Conservation (phyloP, 192 early-diverging fungal species). For the Backusella luteola region DNA sequence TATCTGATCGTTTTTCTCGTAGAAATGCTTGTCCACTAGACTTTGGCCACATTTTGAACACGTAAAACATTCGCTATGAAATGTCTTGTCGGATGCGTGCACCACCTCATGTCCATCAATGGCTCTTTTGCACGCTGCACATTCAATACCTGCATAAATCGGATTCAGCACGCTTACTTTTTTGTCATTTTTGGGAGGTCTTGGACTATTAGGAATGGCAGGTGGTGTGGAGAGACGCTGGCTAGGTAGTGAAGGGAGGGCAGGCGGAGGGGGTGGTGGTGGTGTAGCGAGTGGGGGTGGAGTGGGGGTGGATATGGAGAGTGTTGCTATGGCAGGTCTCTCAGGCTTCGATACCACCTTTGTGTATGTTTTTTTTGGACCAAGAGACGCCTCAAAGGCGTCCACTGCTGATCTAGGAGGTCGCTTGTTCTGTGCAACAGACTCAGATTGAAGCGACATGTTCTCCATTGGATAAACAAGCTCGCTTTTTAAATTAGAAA, state of each 20-base stretch:
- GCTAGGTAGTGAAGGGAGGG: not conserved
- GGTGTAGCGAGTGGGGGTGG: not conserved
- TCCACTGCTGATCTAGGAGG: not conserved
- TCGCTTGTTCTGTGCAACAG: not conserved
- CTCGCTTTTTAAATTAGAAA: constrained; percentile 2
- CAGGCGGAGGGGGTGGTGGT: not conserved
- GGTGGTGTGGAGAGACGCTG: not conserved
- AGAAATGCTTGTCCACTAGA: constrained; percentile 51
- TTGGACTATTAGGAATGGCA: constrained; percentile 3
- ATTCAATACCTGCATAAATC: constrained; percentile 25
- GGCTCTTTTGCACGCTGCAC: constrained; percentile 44
- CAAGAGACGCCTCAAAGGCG: constrained; percentile 12
- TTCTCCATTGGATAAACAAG: constrained; percentile 15
- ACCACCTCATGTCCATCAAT: constrained; percentile 46
- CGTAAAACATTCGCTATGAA: constrained; percentile 54
- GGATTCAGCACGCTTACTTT: constrained; percentile 15
- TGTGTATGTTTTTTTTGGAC: not conserved
- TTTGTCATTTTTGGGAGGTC: not conserved
- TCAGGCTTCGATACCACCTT: too few relatives aligned
- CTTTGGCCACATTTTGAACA: constrained; percentile 43
- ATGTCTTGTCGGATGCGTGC: constrained; percentile 49
- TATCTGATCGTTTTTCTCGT: constrained; percentile 51
- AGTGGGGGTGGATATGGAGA: not conserved
- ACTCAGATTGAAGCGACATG: not conserved
- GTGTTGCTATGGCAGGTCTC: not conserved